Evolutionary conservation across 805 yeast species (phyloP).

Genomic region (Spathaspora sp.): DNA sequence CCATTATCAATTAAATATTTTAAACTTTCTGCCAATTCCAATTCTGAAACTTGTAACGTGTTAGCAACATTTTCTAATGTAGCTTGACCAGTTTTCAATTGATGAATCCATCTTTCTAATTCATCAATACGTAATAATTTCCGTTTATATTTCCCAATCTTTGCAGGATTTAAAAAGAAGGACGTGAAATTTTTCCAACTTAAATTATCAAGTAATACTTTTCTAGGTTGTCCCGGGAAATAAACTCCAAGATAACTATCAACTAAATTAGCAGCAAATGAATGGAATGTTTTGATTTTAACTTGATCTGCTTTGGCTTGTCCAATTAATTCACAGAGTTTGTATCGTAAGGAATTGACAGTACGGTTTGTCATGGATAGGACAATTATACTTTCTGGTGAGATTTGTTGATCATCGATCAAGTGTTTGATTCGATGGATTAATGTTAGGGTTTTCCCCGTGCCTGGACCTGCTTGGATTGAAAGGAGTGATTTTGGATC

Average conservation of each 20-base stretch:
- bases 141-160: not conserved
- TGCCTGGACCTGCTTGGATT: slow-evolving; percentile 69
- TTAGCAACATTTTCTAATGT: slow-evolving; percentile 20
- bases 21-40: slow-evolving; percentile 24
- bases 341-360: slow-evolving; percentile 43
- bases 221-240: slow-evolving; percentile 13
- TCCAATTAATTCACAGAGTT: slow-evolving; percentile 32
- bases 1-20: slow-evolving; percentile 29
- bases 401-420: slow-evolving; percentile 29
- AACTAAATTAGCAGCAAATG: slow-evolving; percentile 43
- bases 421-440: slow-evolving; percentile 50
- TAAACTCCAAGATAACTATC: slow-evolving; percentile 38
- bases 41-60: slow-evolving; percentile 19
- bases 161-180: slow-evolving; percentile 32
- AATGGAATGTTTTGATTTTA: slow-evolving; percentile 59
- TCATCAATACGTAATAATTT: slow-evolving; percentile 17
- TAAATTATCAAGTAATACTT: slow-evolving; percentile 47
- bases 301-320: slow-evolving; percentile 27
- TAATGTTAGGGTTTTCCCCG: slow-evolving; percentile 66
- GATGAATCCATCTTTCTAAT: slow-evolving; percentile 14
- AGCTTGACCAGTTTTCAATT: slow-evolving; percentile 18
- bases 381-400: slow-evolving; percentile 56
- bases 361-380: slow-evolving; percentile 69
- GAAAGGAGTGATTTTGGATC: slow-evolving; percentile 40
- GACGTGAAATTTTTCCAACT: slow-evolving; percentile 43